phyloP scores from a whole-genome alignment of 371 early-diverging fungal genomes.

The Rhizomucor miehei region DNA sequence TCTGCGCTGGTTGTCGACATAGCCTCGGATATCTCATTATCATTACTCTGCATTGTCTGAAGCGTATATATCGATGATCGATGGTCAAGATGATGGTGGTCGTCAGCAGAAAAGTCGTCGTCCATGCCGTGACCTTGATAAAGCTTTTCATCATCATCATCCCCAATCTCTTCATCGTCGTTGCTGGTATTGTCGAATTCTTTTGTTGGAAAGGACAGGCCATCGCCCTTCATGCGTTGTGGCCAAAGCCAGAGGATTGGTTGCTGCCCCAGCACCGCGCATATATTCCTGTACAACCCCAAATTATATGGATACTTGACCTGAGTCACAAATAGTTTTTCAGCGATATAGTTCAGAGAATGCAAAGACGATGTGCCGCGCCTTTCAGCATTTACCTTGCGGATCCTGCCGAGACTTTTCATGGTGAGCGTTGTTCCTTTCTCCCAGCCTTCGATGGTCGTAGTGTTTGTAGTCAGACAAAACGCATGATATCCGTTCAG shows the following conservation, averaged over 20 bases:
- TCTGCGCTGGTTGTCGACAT: too few species aligned
- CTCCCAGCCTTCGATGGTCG: slow-evolving; percentile 91
- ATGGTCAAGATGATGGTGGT: background rate
- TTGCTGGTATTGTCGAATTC: slow-evolving; percentile 13
- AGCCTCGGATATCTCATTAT: background rate
- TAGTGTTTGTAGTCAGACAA: slow-evolving; percentile 83
- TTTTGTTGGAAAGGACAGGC: slow-evolving; percentile 65
- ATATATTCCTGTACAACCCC: slow-evolving; percentile 75
- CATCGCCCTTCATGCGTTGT: slow-evolving; percentile 61
- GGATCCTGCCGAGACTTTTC: slow-evolving; percentile 56
- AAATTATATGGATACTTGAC: slow-evolving; percentile 90
- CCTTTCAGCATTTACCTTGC: slow-evolving; percentile 29
- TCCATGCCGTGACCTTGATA: background rate
- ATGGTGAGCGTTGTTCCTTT: slow-evolving; percentile 82
- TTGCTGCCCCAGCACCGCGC: slow-evolving; percentile 71
- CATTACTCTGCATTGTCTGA: background rate
- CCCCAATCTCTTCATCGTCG: slow-evolving; percentile 28
- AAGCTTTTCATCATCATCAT: slow-evolving; percentile 12
- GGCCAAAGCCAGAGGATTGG: slow-evolving; percentile 75
- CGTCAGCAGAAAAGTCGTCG: background rate
- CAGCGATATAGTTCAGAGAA: too few species aligned
- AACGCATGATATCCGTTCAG: slow-evolving; percentile 83
- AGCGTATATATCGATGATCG: too few species aligned
- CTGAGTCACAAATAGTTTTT: too few species aligned
- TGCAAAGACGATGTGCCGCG: too few species aligned